Percentiles rank a stretch among this genome's conserved stretches.
These are phyloP conservation scores for Xenoacremonium recifei DNA, from an alignment of 2,329 filamentous ascomycete genomes.

Conservation along the genomic window DNA sequence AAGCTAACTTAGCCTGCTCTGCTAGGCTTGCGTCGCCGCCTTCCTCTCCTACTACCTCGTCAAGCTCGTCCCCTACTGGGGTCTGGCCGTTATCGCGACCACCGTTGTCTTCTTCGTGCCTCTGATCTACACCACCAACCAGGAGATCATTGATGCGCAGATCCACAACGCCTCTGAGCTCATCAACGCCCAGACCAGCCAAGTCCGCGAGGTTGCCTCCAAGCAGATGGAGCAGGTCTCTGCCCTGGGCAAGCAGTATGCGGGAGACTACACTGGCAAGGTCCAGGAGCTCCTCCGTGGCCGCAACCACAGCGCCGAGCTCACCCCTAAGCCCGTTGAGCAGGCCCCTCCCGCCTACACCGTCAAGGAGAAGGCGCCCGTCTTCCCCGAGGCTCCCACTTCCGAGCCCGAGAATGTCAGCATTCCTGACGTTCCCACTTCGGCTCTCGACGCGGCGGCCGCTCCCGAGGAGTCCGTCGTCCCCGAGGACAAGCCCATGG, in stretches of 20 bases:
- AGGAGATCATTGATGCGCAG: conserved; percentile 67
- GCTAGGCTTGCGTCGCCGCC: conserved; percentile 57
- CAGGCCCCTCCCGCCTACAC: conserved; percentile 12
- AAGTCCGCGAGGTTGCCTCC: conserved; percentile 59
- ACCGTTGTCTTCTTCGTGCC: conserved; percentile 61
- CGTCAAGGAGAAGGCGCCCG: conserved; percentile 21
- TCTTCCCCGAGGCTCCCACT: conserved; percentile 19
- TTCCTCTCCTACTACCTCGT: conserved; percentile 67
- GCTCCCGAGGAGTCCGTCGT: conserved; percentile 27
- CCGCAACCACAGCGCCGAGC: conserved; percentile 42
- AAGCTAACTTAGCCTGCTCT: conserved; percentile 16
- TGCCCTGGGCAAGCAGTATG: conserved; percentile 64
- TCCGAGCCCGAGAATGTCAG: conserved; percentile 34
- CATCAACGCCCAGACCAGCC: conserved; percentile 60
- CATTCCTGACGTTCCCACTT: conserved; percentile 17
- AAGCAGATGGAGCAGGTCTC: conserved; percentile 64
- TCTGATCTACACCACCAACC: conserved; percentile 64
- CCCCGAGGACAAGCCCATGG: conserved; percentile 27
- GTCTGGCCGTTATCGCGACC: conserved; percentile 59
- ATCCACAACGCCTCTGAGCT: conserved; percentile 56
- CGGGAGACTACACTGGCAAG: conserved; percentile 67
- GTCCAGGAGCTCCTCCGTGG: conserved; percentile 62
- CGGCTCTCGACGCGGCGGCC: conserved; percentile 22
- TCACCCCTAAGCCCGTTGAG: conserved; percentile 18
- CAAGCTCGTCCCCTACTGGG: conserved; percentile 71